phyloP scores from a whole-genome alignment of 495 filamentous ascomycete species.

The Paragyromitra xinjiangensis region DNA sequence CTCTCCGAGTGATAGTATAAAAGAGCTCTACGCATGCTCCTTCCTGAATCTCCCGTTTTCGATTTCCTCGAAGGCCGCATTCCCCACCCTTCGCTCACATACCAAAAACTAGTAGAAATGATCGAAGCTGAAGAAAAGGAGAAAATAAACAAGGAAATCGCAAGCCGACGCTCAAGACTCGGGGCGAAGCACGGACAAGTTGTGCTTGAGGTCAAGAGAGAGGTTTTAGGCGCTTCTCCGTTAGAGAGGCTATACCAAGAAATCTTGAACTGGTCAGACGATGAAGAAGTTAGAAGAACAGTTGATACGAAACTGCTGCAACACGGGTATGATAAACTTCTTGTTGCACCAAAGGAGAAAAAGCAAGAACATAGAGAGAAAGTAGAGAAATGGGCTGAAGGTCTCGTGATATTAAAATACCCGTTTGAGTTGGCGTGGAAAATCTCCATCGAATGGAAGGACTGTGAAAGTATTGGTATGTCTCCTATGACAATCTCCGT shows the following conservation, averaged over 20 bases:
- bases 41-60: constrained; percentile 82
- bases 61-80: constrained; percentile 84
- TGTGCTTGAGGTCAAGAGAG: constrained; percentile 83
- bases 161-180: constrained; percentile 84
- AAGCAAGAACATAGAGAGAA: constrained; percentile 74
- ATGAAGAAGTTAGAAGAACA: constrained; percentile 81
- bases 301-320: constrained; percentile 93
- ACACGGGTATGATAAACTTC: constrained; percentile 77
- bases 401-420: constrained; percentile 95
- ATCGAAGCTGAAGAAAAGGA: constrained; percentile 87
- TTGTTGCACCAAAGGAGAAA: constrained; percentile 69
- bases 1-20: constrained; percentile 68
- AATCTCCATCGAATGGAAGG: constrained; percentile 87
- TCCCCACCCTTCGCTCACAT: constrained; percentile 80
- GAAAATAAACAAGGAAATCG: constrained; percentile 88
- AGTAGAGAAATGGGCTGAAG: constrained; percentile 77
- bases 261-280: constrained; percentile 86
- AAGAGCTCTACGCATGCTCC: constrained; percentile 73
- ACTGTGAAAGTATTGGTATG: constrained; percentile 66
- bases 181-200: constrained; percentile 85
- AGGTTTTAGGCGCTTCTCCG: constrained; percentile 68
- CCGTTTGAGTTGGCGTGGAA: constrained; percentile 91
- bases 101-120: constrained; percentile 83
- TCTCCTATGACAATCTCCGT: neutral
- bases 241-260: constrained; percentile 79